Evolutionary conservation across 2,329 filamentous ascomycete species (phyloP).

Genomic region (Phaeosphaeria sp.): DNA sequence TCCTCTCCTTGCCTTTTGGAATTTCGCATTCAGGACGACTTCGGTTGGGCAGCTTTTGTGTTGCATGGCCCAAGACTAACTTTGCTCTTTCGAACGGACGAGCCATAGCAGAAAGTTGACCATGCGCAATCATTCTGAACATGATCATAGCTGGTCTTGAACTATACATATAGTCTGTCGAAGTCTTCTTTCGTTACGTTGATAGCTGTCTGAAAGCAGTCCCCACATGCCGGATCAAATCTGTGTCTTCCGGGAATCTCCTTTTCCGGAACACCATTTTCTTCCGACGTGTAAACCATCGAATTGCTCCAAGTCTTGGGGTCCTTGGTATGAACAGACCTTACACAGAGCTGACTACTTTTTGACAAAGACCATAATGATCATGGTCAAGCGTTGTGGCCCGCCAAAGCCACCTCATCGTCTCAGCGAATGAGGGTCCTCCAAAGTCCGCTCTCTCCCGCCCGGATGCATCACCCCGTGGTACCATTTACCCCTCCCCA

Average conservation of each 20-base stretch:
- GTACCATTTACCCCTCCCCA: slow-evolving; percentile 18
- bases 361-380: slow-evolving; percentile 24
- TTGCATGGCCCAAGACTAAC: no score
- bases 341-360: slow-evolving; percentile 22
- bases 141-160: no score
- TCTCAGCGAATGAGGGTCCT: slow-evolving; percentile 19
- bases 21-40: no score
- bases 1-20: no score
- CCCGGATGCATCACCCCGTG: slow-evolving; percentile 7
- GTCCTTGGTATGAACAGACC: slow-evolving; percentile 4
- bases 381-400: no score
- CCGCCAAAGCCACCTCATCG: no score
- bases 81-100: no score
- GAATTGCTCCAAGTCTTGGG: not conserved
- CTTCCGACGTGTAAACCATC: not conserved
- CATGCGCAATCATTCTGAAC: no score
- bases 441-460: slow-evolving; percentile 19
- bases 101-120: no score
- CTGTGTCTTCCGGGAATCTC: no score
- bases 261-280: not conserved
- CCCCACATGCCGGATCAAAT: not conserved
- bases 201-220: not conserved
- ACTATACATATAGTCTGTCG: no score
- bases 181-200: not conserved
- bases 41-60: no score